These are phyloP conservation scores for Fraxinus sp. DNA, from an alignment of 305 asterid genomes.

Conservation along the genomic window DNA sequence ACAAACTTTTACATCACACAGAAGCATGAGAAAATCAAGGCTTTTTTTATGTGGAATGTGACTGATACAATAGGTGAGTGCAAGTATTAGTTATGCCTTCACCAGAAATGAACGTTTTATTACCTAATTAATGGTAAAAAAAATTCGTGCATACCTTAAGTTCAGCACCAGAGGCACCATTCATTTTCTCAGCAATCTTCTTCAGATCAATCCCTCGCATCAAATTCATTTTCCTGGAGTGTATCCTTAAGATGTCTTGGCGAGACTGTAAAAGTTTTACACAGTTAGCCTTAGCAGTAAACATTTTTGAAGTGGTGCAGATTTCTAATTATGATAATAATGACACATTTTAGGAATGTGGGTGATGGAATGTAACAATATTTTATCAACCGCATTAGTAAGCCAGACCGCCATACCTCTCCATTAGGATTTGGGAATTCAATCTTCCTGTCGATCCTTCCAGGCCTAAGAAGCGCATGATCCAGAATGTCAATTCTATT, in stretches of 20 bases:
- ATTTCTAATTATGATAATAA: no score
- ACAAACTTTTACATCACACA: not conserved
- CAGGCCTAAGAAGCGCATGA: conserved; percentile 93
- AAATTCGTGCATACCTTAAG: conserved; percentile 53
- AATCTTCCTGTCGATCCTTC: conserved; percentile 90
- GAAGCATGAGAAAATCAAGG: not conserved
- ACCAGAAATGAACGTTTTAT: no score
- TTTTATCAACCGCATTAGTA: conserved; percentile 8
- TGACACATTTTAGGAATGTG: not conserved
- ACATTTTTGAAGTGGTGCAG: not conserved
- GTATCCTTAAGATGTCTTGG: conserved; percentile 72
- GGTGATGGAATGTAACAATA: not conserved
- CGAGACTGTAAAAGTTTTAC: conserved; percentile 48
- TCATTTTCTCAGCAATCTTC: conserved; percentile 91
- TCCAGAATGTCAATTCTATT: conserved; percentile 92
- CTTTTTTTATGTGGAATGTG: not conserved
- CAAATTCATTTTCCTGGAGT: conserved; percentile 80
- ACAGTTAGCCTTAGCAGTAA: conserved; percentile 20
- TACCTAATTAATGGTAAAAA: no score
- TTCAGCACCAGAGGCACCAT: conserved; percentile 96
- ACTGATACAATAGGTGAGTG: not conserved
- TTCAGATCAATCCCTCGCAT: conserved; percentile 92
- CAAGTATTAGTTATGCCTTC: not conserved
- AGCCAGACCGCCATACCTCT: conserved; percentile 45
- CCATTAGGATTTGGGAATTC: conserved; percentile 94